A percentile compares a stretch with the other conserved stretches of the same genome.
phyloP scores from a whole-genome alignment of 2,329 filamentous ascomycete species.

The Cryphonectria parasitica region DNA sequence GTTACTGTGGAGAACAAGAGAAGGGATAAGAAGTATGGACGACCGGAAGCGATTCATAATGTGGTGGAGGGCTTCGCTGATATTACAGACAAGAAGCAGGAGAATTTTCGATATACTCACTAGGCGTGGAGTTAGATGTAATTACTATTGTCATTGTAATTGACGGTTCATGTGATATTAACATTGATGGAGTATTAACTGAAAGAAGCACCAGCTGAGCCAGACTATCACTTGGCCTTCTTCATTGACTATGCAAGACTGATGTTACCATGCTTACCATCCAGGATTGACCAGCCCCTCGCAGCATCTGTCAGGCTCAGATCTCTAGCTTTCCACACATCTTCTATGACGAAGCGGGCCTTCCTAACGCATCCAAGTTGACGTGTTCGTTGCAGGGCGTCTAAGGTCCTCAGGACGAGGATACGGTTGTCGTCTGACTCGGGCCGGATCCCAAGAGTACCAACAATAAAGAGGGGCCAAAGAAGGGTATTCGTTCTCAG shows the following conservation, averaged over 20 bases:
- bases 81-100: constrained; percentile 33
- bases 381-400: constrained; percentile 36
- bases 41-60: constrained; percentile 30
- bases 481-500: constrained; percentile 36
- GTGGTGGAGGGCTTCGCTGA: constrained; percentile 34
- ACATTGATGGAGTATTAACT: neutral
- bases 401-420: constrained; percentile 33
- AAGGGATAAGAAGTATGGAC: constrained; percentile 35
- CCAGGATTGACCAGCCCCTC: constrained; percentile 24
- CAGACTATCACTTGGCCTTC: neutral
- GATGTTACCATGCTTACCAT: constrained; percentile 30
- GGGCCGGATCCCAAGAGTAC: constrained; percentile 35
- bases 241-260: constrained; percentile 32
- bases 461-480: constrained; percentile 39
- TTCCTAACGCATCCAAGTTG: constrained; percentile 39
- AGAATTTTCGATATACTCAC: constrained; percentile 36
- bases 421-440: constrained; percentile 36
- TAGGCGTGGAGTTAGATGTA: constrained; percentile 12
- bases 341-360: constrained; percentile 36
- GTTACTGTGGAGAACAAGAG: constrained; percentile 35
- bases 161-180: neutral
- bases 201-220: neutral
- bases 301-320: constrained; percentile 22
- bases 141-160: neutral
- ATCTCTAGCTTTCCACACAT: constrained; percentile 39